Evolutionary conservation across 805 yeast species (phyloP), one percentile per base, ranked within the genome.

Genomic region (Pichia sporocuriosa): DNA sequence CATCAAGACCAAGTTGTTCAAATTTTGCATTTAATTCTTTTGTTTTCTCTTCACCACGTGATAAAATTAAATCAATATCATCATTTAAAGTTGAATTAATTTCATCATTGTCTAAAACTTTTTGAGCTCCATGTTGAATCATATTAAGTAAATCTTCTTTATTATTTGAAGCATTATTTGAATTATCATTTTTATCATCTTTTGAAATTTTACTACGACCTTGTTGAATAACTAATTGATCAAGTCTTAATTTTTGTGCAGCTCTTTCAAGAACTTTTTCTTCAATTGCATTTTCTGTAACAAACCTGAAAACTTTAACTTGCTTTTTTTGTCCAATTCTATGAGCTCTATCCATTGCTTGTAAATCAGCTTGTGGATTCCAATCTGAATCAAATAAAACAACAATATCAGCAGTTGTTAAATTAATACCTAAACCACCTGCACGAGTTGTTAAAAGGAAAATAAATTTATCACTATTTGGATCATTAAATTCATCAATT

Each of bases 341-440:
- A 58, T 89, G 97, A 1, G 97, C 97, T 58, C 97, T 75, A 61
- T 90, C 97, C 97, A 89, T 89, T 1, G 97, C 97, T 65, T 89
- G 97, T 54, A 89, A 69, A 69, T 89, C 97, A 0, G 96, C 97
- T 59, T 89, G 97, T 2, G 97, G 97, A 57, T 89, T 89, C 97
- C 97, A 89, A 65, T 89, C 97, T 0, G 95, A 84, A 61, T 89
- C 97, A 58, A 77, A 90, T 22, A 89, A 62, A 4, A 89, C 75
- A 37, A 89, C 97, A 32, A 84, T 79, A 59, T 89, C 96, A 2
- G 97, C 97, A 8, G 86, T 77, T 0, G 95, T 90, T 57, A 89
- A 70, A 57, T 90, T 89, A 56, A 89, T 89, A 55, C 97, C 97
- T 42, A 89, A 70, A 9, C 97, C 97, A 62, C 97, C 97, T 6